These are phyloP conservation scores for Penicillium angulare DNA, from an alignment of 495 filamentous ascomycete genomes.

Conservation along the genomic window DNA sequence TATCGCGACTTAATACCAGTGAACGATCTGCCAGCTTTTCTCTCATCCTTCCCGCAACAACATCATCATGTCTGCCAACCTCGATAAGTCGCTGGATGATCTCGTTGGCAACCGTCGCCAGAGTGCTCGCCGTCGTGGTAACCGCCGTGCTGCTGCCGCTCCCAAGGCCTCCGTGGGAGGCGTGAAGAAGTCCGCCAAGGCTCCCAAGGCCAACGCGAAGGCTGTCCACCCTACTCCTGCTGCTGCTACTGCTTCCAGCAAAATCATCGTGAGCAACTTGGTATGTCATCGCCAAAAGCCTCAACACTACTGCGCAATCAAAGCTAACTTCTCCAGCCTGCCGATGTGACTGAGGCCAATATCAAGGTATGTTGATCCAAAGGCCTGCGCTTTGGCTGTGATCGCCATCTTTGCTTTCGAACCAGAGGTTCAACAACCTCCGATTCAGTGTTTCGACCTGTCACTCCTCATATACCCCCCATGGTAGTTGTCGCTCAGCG, in stretches of 20 bases:
- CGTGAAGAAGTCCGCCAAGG: conserved; percentile 74
- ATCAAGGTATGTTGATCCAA: conserved; percentile 98
- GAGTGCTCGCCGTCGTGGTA: conserved; percentile 52
- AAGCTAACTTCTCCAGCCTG: conserved; percentile 68
- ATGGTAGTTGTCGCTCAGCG: conserved; percentile 26
- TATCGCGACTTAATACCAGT: conserved; percentile 5
- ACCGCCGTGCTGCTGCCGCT: conserved; percentile 49
- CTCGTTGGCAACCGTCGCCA: conserved; percentile 78
- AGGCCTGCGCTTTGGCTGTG: conserved; percentile 56
- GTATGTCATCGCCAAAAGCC: conserved; percentile 64
- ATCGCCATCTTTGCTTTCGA: conserved; percentile 52
- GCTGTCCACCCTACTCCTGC: conserved; percentile 60
- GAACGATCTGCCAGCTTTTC: conserved; percentile 19
- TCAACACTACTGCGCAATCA: neutral
- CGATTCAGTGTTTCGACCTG: conserved; percentile 33
- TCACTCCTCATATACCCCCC: conserved; percentile 26
- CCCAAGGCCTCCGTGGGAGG: conserved; percentile 68
- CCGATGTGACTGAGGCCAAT: conserved; percentile 89
- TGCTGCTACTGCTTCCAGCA: conserved; percentile 65
- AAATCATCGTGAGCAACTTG: conserved; percentile 97
- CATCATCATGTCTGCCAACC: conserved; percentile 77
- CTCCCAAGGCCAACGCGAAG: conserved; percentile 61
- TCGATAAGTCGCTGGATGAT: conserved; percentile 93
- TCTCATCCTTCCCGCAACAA: neutral
- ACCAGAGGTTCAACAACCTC: conserved; percentile 41